These are phyloP conservation scores for Boletus rufocinnamomeus DNA, from an alignment of 768 basidiomycete genomes.

Conservation along the genomic window DNA sequence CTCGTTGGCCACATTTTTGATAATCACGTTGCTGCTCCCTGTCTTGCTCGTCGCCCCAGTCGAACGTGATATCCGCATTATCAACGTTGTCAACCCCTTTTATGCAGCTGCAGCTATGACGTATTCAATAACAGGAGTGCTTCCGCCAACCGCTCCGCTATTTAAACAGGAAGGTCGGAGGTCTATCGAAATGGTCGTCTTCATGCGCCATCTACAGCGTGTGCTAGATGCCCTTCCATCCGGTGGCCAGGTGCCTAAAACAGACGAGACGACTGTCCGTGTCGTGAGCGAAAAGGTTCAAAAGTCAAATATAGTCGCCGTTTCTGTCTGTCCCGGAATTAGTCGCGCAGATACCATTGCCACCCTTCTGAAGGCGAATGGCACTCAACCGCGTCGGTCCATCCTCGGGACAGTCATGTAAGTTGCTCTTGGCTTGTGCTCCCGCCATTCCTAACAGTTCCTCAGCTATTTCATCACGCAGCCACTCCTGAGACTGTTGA, in stretches of 20 bases:
- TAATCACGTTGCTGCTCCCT: slow-evolving; percentile 78
- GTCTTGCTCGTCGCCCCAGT: slow-evolving; percentile 76
- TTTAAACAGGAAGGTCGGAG: slow-evolving; percentile 65
- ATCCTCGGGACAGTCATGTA: slow-evolving; percentile 52
- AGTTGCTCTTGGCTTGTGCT: slow-evolving; percentile 19
- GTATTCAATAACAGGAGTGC: slow-evolving; percentile 35
- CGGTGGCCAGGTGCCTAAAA: slow-evolving; percentile 51
- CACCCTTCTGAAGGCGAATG: slow-evolving; percentile 34
- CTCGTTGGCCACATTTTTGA: slow-evolving; percentile 73
- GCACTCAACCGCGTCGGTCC: slow-evolving; percentile 39
- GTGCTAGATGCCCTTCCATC: slow-evolving; percentile 79
- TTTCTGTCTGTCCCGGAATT: slow-evolving; percentile 76
- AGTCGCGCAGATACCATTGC: slow-evolving; percentile 71
- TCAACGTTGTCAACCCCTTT: slow-evolving; percentile 85
- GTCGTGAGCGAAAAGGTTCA: slow-evolving; percentile 48
- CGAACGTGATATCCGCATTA: slow-evolving; percentile 90
- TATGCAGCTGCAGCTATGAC: slow-evolving; percentile 75
- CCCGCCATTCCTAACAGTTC: slow-evolving; percentile 3
- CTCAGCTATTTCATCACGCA: slow-evolving; percentile 65
- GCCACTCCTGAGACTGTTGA: slow-evolving; percentile 66
- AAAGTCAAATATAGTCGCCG: slow-evolving; percentile 73
- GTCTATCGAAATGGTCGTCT: slow-evolving; percentile 59
- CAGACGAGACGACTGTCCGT: slow-evolving; percentile 33
- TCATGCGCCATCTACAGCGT: slow-evolving; percentile 81
- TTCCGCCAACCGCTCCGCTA: slow-evolving; percentile 31